A percentile compares a stretch with the other conserved stretches of the same genome.
Conservation (phyloP, 2,329 filamentous ascomycete genomes). For the Fusarium sp. region DNA sequence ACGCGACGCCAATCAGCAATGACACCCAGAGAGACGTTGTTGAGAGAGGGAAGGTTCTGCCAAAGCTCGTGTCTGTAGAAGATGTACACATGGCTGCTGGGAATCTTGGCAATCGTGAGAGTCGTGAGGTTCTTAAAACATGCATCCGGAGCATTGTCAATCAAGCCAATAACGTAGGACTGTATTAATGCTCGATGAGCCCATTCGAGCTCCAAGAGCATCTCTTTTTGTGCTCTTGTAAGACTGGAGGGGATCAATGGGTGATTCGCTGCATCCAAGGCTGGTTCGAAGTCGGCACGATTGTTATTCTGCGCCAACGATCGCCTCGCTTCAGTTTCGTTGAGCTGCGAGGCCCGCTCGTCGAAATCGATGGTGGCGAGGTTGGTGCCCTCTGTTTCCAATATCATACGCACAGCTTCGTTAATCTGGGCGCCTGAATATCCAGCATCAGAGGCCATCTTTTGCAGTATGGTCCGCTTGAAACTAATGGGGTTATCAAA, state of each 20-base stretch:
- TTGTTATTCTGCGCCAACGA: constrained; percentile 4
- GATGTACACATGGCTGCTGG: constrained; percentile 67
- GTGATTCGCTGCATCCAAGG: constrained; percentile 43
- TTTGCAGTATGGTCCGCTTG: constrained; percentile 49
- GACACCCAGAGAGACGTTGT: constrained; percentile 67
- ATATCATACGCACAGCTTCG: constrained; percentile 51
- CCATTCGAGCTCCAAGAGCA: constrained; percentile 75
- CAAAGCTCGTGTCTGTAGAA: constrained; percentile 70
- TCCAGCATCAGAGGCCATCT: constrained; percentile 54
- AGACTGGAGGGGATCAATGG: constrained; percentile 65
- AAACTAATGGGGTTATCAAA: constrained; percentile 45
- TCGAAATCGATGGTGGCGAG: constrained; percentile 50
- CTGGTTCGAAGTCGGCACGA: constrained; percentile 35
- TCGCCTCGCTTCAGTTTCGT: constrained; percentile 30
- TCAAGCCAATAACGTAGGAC: constrained; percentile 72
- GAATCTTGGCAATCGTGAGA: constrained; percentile 72
- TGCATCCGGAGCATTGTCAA: constrained; percentile 63
- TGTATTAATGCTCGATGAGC: constrained; percentile 75
- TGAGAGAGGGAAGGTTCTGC: constrained; percentile 65
- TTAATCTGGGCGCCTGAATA: constrained; percentile 47
- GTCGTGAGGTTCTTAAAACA: constrained; percentile 66
- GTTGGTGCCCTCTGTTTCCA: constrained; percentile 50
- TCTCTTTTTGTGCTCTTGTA: constrained; percentile 73
- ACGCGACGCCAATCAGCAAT: constrained; percentile 75
- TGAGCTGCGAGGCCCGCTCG: constrained; percentile 40